These are phyloP conservation scores for Diplosphaera chodatii DNA, from an alignment of 139 green algal species.

Conservation along the genomic window DNA sequence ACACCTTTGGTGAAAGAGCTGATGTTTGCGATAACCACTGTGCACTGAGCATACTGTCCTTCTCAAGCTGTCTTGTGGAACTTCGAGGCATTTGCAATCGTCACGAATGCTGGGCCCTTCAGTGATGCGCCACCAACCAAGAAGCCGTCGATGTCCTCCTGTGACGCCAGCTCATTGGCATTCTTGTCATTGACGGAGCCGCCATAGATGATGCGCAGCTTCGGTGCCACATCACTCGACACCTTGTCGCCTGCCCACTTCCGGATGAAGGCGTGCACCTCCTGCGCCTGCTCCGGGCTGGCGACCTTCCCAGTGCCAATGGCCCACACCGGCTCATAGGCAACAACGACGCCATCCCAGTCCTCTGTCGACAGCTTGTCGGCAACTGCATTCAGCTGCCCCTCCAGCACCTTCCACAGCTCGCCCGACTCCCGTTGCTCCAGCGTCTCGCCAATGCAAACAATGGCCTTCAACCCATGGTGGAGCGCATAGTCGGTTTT, in stretches of 20 bases:
- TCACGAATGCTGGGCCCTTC: slow-evolving; percentile 79
- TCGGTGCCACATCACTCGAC: slow-evolving; percentile 35
- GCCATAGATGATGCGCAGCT: slow-evolving; percentile 78
- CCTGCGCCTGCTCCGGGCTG: slow-evolving; percentile 78
- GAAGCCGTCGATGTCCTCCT: slow-evolving; percentile 96
- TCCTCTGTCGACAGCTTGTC: slow-evolving; percentile 38
- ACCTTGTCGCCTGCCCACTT: slow-evolving; percentile 74
- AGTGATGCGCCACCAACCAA: slow-evolving; percentile 95
- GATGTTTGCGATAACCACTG: too few relatives aligned
- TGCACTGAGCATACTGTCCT: too few relatives aligned
- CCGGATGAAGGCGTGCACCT: slow-evolving; percentile 86
- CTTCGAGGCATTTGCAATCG: slow-evolving; percentile 72
- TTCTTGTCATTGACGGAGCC: slow-evolving; percentile 28
- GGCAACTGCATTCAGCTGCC: slow-evolving; percentile 66
- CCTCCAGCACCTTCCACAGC: slow-evolving; percentile 57
- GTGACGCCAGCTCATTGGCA: slow-evolving; percentile 10
- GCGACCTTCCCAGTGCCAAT: slow-evolving; percentile 77
- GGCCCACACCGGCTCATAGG: slow-evolving; percentile 93
- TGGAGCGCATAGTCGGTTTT: slow-evolving; percentile 86
- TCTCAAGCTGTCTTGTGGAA: too few relatives aligned
- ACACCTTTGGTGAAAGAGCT: too few relatives aligned
- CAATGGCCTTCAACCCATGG: slow-evolving; percentile 83
- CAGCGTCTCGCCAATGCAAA: slow-evolving; percentile 97
- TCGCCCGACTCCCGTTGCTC: slow-evolving; percentile 78
- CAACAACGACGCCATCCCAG: slow-evolving; percentile 90